These are phyloP conservation scores for Geranium rotundifolium DNA, from an alignment of 345 rosid species.

Conservation along the genomic window DNA sequence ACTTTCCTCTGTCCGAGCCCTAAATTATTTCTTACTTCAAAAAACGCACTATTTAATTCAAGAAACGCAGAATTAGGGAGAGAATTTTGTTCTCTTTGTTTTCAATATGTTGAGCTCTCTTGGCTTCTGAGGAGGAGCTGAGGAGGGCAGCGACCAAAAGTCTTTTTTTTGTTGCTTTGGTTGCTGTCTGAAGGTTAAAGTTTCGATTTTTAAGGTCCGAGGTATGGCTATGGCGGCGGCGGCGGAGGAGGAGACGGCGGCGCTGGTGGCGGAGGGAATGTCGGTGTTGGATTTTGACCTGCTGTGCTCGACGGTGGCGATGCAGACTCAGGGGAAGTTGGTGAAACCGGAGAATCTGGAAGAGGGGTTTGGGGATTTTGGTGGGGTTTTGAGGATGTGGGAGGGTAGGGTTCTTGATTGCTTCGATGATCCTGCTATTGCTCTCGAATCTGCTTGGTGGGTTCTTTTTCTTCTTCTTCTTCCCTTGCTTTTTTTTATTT, in stretches of 20 bases:
- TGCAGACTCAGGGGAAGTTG: constrained; percentile 68
- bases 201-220: constrained; percentile 30
- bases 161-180: too few species aligned
- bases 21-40: neutral
- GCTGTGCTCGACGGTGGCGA: constrained; percentile 83
- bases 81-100: too few species aligned
- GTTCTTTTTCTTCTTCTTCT: constrained; percentile 7
- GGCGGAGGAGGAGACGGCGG: constrained; percentile 26
- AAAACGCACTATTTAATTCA: neutral
- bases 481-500: neutral
- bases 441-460: constrained; percentile 71
- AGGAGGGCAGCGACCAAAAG: too few species aligned
- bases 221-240: constrained; percentile 19
- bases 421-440: constrained; percentile 65
- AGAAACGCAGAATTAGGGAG: too few species aligned
- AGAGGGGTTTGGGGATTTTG: constrained; percentile 36
- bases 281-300: constrained; percentile 76
- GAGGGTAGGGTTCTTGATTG: constrained; percentile 81
- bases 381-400: constrained; percentile 86
- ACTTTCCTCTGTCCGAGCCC: neutral
- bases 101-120: too few species aligned
- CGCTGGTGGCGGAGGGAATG: constrained; percentile 42
- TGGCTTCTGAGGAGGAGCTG: too few species aligned
- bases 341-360: constrained; percentile 3
- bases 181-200: neutral